These are phyloP conservation scores for Annulohypoxylon maeteangense DNA, from an alignment of 495 filamentous ascomycete genomes.

Conservation along the genomic window DNA sequence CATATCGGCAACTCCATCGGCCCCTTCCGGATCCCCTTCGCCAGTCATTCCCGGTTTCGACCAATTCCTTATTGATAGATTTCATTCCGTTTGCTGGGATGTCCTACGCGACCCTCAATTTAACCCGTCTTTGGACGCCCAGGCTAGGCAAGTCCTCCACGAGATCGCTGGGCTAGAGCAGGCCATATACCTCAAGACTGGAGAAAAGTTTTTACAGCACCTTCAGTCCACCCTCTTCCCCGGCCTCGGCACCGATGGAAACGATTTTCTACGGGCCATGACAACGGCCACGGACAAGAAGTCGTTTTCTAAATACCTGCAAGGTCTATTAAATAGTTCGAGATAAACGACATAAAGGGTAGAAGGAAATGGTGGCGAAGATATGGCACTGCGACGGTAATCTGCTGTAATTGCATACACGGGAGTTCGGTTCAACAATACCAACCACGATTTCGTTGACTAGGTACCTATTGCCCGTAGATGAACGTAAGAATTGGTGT, in stretches of 20 bases:
- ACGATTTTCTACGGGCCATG: conserved; percentile 61
- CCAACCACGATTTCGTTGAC: conserved; percentile 34
- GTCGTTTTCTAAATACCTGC: conserved; percentile 59
- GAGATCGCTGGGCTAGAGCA: conserved; percentile 88
- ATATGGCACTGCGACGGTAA: conserved; percentile 8
- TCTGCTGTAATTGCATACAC: conserved; percentile 35
- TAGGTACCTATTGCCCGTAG: conserved; percentile 19
- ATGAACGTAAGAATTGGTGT: conserved; percentile 33
- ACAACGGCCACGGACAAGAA: conserved; percentile 62
- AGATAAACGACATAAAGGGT: conserved; percentile 36
- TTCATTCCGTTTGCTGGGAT: conserved; percentile 88
- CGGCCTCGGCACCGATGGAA: conserved; percentile 57
- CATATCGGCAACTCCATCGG: conserved; percentile 58
- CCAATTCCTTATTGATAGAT: conserved; percentile 84
- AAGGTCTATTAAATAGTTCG: conserved; percentile 53
- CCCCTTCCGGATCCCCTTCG: conserved; percentile 52
- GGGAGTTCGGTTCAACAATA: conserved; percentile 42
- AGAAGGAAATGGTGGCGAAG: neutral
- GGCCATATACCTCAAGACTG: conserved; percentile 87
- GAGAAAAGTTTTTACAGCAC: conserved; percentile 64
- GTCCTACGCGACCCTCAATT: conserved; percentile 80
- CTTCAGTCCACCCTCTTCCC: conserved; percentile 62
- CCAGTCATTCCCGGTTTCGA: conserved; percentile 88
- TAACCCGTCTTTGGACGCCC: conserved; percentile 79
- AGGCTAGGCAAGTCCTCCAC: conserved; percentile 81